Evolutionary conservation across 768 basidiomycete genomes (phyloP).

Genomic region (Hortiboletus campestris): DNA sequence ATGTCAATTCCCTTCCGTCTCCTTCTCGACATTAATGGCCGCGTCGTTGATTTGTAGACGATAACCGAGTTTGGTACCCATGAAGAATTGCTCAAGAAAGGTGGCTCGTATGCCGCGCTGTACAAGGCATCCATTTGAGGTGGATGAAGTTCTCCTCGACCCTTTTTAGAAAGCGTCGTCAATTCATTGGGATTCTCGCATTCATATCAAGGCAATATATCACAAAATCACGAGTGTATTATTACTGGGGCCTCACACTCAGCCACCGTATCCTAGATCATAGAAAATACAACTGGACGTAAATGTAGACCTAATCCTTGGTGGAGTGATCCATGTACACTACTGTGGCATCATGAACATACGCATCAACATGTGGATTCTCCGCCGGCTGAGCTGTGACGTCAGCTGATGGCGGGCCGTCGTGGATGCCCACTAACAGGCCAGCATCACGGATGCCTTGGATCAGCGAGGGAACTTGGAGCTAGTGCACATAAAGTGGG

Average conservation of each 20-base stretch:
- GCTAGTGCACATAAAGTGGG: conserved; percentile 34
- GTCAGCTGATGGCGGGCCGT: conserved; percentile 45
- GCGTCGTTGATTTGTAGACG: conserved; percentile 41
- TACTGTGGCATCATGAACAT: conserved; percentile 60
- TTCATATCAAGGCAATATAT: conserved; percentile 25
- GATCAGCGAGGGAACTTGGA: conserved; percentile 85
- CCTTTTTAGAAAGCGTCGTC: conserved; percentile 6
- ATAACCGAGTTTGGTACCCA: conserved; percentile 78
- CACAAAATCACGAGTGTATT: conserved; percentile 22
- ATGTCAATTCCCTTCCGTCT: conserved; percentile 23
- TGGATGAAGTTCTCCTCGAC: not conserved
- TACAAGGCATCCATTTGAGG: conserved; percentile 65
- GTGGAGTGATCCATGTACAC: conserved; percentile 64
- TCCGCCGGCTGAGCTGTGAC: conserved; percentile 40
- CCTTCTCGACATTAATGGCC: conserved; percentile 21
- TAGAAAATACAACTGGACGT: conserved; percentile 20
- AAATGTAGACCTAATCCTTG: conserved; percentile 40
- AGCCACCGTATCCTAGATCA: conserved; percentile 26
- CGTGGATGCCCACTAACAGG: conserved; percentile 82
- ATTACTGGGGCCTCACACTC: conserved; percentile 14
- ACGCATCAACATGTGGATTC: conserved; percentile 62
- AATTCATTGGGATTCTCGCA: conserved; percentile 9
- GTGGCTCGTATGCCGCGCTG: conserved; percentile 66
- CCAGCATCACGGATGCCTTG: conserved; percentile 87
- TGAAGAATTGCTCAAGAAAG: conserved; percentile 56